These are phyloP conservation scores for Phytophthora colocasiae DNA, from an alignment of 352 stramenopile genomes.

Conservation along the genomic window DNA sequence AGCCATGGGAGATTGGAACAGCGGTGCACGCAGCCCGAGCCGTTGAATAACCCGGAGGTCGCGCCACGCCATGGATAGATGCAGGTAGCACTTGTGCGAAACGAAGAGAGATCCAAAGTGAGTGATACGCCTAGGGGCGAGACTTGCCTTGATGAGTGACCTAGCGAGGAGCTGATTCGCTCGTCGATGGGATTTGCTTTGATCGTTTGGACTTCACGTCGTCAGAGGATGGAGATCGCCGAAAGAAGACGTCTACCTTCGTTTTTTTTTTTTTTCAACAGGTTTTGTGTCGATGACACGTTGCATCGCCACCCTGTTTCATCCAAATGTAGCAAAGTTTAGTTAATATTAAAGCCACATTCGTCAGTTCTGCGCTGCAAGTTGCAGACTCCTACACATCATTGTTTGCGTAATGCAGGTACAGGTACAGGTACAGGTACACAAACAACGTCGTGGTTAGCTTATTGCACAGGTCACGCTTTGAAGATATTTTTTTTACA, in stretches of 20 bases:
- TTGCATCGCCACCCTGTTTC: neutral
- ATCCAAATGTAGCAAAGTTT: neutral
- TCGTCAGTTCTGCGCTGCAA: neutral
- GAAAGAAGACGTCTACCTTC: too few species aligned
- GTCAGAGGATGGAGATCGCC: too few species aligned
- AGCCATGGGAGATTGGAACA: slow-evolving; percentile 68
- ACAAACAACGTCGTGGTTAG: neutral
- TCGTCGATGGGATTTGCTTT: slow-evolving; percentile 3
- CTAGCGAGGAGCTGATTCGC: slow-evolving; percentile 18
- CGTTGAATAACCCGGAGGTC: slow-evolving; percentile 34
- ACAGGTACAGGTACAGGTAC: too few species aligned
- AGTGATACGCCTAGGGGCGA: neutral
- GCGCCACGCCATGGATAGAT: slow-evolving; percentile 31
- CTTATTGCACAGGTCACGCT: neutral
- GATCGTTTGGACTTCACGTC: neutral
- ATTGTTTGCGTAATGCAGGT: too few species aligned
- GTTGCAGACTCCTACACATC: too few species aligned
- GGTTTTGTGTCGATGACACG: too few species aligned
- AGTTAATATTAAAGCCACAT: neutral
- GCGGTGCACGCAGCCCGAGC: slow-evolving; percentile 25
- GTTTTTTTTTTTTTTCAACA: too few species aligned
- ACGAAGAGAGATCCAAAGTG: slow-evolving; percentile 13
- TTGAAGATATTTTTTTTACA: too few species aligned
- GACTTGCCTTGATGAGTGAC: slow-evolving; percentile 18
- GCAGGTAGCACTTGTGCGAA: neutral